Evolutionary conservation across 2,329 filamentous ascomycete genomes (phyloP).

Genomic region (Penicillium sp.): DNA sequence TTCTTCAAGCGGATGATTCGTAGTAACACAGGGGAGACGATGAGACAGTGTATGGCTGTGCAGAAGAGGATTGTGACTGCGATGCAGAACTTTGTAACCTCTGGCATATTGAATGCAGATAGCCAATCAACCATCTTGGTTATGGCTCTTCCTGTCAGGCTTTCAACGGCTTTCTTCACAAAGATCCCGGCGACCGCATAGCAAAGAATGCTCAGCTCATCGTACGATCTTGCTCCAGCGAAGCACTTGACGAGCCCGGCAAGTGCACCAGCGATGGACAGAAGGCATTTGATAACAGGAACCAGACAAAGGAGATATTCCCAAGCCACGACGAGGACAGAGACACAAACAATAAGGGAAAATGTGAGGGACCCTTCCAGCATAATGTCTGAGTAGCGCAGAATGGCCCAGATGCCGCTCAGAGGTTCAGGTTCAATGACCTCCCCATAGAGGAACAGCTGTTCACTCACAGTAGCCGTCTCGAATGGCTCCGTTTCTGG

Average conservation of each 20-base stretch:
- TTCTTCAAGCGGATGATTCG: slow-evolving; percentile 18
- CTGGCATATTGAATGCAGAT: slow-evolving; percentile 17
- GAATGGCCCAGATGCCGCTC: slow-evolving; percentile 1
- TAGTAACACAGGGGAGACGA: slow-evolving; percentile 10
- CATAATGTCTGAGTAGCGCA: slow-evolving; percentile 21
- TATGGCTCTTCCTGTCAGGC: neutral
- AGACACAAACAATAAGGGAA: slow-evolving; percentile 11
- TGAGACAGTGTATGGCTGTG: neutral
- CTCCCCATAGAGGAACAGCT: slow-evolving; percentile 23
- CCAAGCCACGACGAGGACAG: slow-evolving; percentile 1
- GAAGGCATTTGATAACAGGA: neutral
- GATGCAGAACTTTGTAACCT: slow-evolving; percentile 7
- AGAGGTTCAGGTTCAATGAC: slow-evolving; percentile 11
- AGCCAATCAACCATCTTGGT: slow-evolving; percentile 12
- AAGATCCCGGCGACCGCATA: neutral
- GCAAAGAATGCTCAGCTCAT: slow-evolving; percentile 1
- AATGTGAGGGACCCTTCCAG: slow-evolving; percentile 15
- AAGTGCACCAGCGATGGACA: neutral
- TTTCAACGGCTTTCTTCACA: neutral
- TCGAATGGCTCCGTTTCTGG: neutral
- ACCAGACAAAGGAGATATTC: neutral
- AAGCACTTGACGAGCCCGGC: neutral
- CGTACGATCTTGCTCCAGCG: neutral
- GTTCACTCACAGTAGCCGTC: slow-evolving; percentile 25
- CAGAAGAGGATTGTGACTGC: neutral